phyloP scores from a whole-genome alignment of 108 stramenopile species.

The Mayamaea pseudoterrestris region DNA sequence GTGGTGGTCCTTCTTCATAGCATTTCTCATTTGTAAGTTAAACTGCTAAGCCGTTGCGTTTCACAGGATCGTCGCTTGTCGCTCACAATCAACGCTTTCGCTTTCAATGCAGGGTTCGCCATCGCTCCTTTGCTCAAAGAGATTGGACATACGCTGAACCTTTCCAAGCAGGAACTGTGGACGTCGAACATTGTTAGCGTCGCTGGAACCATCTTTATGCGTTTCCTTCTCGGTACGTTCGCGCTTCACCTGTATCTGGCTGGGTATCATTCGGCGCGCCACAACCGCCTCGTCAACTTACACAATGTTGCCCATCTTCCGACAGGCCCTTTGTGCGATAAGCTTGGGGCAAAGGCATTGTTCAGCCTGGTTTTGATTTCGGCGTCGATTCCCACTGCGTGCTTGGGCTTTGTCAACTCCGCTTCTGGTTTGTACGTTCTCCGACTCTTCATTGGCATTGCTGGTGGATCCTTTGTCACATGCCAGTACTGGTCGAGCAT shows the following conservation, averaged over 20 bases:
- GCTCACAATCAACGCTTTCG: no score
- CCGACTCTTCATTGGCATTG: conserved; percentile 74
- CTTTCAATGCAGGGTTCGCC: no score
- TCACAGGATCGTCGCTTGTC: no score
- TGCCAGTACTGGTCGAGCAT: conserved; percentile 84
- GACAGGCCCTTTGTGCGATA: conserved; percentile 74
- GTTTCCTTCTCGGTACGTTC: conserved; percentile 63
- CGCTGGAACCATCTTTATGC: conserved; percentile 51
- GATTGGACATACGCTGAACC: conserved; percentile 37
- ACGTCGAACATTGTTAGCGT: conserved; percentile 69
- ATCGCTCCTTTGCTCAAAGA: conserved; percentile 77
- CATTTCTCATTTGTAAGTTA: conserved; percentile 85
- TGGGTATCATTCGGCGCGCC: no score
- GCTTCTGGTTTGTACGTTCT: conserved; percentile 47
- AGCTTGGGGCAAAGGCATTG: conserved; percentile 61
- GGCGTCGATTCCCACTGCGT: conserved; percentile 70
- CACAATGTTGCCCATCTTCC: no score
- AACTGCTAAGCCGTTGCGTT: no score
- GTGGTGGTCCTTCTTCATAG: conserved; percentile 68
- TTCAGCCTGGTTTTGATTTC: conserved; percentile 41
- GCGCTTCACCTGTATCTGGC: no score
- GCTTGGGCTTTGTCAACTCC: conserved; percentile 65
- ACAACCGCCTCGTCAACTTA: no score
- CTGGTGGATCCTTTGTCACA: conserved; percentile 80
- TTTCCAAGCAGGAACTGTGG: conserved; percentile 68